phyloP scores from a whole-genome alignment of 225 moss, liverwort and hornwort species.

The Pseudoscleropodium purum region DNA sequence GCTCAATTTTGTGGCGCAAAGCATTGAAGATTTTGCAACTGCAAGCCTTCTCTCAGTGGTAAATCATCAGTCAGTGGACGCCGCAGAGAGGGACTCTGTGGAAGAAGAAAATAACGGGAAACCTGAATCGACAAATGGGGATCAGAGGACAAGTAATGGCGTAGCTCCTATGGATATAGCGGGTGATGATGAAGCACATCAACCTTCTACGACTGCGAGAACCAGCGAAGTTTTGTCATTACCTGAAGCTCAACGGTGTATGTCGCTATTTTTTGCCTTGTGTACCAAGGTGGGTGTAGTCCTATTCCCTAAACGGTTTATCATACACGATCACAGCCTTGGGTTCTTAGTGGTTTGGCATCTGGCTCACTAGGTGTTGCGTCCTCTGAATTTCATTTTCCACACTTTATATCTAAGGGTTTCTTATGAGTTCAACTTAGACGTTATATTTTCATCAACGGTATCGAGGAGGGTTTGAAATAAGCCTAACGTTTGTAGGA shows the following conservation, averaged over 20 bases:
- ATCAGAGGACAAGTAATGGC: constrained; percentile 36
- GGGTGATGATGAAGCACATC: constrained; percentile 34
- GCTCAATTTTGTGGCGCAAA: constrained; percentile 66
- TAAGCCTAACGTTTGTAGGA: neutral
- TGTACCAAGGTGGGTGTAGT: constrained; percentile 80
- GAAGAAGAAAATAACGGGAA: constrained; percentile 50
- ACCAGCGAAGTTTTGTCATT: constrained; percentile 44
- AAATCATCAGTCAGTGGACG: constrained; percentile 33
- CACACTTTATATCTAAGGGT: neutral
- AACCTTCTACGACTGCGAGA: constrained; percentile 38
- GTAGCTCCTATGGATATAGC: constrained; percentile 31
- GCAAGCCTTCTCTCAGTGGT: constrained; percentile 85
- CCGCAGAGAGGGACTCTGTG: constrained; percentile 38
- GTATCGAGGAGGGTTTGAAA: neutral
- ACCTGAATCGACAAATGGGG: constrained; percentile 36
- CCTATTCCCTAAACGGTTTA: neutral
- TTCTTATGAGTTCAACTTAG: neutral
- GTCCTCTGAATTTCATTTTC: neutral
- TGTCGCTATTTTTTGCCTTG: constrained; percentile 95
- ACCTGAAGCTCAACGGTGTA: constrained; percentile 91
- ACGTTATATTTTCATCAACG: neutral
- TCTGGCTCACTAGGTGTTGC: neutral
- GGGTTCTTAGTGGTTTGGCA: neutral
- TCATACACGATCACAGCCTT: neutral
- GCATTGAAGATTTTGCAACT: constrained; percentile 76